Evolutionary conservation across 495 filamentous ascomycete genomes (phyloP).

Genomic region (Diplogelasinospora grovesii): DNA sequence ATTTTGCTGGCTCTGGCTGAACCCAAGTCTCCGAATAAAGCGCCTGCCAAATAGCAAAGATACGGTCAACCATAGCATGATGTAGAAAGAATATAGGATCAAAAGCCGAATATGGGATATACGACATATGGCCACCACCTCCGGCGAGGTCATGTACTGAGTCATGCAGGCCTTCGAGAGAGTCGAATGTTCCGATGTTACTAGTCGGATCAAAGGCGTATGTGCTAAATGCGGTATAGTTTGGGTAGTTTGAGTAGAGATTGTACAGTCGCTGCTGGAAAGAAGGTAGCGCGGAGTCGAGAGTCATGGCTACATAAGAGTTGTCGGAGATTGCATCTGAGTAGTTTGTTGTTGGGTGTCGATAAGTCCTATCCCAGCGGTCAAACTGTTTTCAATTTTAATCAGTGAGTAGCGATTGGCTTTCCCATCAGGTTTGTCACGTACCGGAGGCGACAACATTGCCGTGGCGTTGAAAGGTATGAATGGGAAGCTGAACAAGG

Average conservation of each 20-base stretch:
- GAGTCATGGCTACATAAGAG: slow-evolving; percentile 35
- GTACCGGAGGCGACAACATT: slow-evolving; percentile 39
- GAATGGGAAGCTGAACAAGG: slow-evolving; percentile 56
- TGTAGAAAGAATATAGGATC: slow-evolving; percentile 74
- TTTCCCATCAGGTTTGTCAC: too few relatives aligned
- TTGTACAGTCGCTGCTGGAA: slow-evolving; percentile 51
- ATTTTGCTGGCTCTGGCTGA: slow-evolving; percentile 35
- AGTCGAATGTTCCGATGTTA: slow-evolving; percentile 41
- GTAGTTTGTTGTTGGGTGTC: slow-evolving; percentile 38
- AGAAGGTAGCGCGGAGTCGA: slow-evolving; percentile 41
- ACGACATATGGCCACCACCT: slow-evolving; percentile 55
- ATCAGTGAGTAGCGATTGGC: too few relatives aligned
- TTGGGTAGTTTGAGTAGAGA: slow-evolving; percentile 50
- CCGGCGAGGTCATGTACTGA: slow-evolving; percentile 53
- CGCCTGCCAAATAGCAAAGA: slow-evolving; percentile 67
- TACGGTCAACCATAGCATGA: slow-evolving; percentile 57
- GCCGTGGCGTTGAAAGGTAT: slow-evolving; percentile 42
- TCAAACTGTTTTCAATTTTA: slow-evolving; percentile 28
- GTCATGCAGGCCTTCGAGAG: slow-evolving; percentile 59
- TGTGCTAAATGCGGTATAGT: slow-evolving; percentile 54
- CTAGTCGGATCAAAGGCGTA: slow-evolving; percentile 39
- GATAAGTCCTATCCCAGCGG: slow-evolving; percentile 40
- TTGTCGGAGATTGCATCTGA: slow-evolving; percentile 46
- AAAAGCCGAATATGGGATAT: slow-evolving; percentile 59
- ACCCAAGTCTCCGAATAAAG: slow-evolving; percentile 55